phyloP scores from a whole-genome alignment of 768 basidiomycete species.

The Scleroderma bovista region DNA sequence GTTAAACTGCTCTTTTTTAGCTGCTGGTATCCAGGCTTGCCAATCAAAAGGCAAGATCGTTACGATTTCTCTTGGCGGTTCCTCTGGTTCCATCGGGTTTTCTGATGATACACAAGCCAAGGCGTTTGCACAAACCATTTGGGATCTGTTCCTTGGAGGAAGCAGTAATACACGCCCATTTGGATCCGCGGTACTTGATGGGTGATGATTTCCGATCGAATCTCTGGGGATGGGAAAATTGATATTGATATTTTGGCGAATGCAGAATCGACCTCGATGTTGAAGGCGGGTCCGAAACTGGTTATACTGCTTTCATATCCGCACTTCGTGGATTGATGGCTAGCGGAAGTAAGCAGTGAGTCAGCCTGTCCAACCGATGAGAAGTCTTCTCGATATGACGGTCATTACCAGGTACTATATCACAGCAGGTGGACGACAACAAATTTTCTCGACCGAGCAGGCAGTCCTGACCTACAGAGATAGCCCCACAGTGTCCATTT shows the following conservation, averaged over 20 bases:
- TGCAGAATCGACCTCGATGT: constrained; percentile 41
- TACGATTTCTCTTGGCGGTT: constrained; percentile 56
- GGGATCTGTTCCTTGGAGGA: constrained; percentile 65
- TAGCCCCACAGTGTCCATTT: constrained; percentile 41
- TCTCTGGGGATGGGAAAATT: background rate
- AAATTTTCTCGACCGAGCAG: background rate
- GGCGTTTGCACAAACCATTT: constrained; percentile 60
- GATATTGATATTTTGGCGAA: background rate
- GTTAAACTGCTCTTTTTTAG: constrained; percentile 56
- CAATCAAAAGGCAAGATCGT: constrained; percentile 61
- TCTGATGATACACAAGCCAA: constrained; percentile 50
- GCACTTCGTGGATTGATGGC: constrained; percentile 24
- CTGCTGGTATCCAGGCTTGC: constrained; percentile 56
- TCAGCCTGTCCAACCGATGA: background rate
- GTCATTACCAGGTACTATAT: constrained; percentile 34
- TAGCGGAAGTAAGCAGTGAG: constrained; percentile 23
- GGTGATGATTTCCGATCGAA: constrained; percentile 34
- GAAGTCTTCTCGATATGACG: constrained; percentile 5
- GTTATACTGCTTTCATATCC: constrained; percentile 26
- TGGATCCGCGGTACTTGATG: constrained; percentile 65
- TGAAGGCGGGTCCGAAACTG: constrained; percentile 35
- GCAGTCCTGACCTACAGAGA: background rate
- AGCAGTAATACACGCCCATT: constrained; percentile 60
- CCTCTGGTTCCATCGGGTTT: constrained; percentile 58
- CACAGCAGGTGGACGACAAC: constrained; percentile 29